Percentiles rank a stretch among this genome's conserved stretches.
Conservation (phyloP, 164 flowering plant genomes). For the grape (Vitis vinifera) region DNA sequence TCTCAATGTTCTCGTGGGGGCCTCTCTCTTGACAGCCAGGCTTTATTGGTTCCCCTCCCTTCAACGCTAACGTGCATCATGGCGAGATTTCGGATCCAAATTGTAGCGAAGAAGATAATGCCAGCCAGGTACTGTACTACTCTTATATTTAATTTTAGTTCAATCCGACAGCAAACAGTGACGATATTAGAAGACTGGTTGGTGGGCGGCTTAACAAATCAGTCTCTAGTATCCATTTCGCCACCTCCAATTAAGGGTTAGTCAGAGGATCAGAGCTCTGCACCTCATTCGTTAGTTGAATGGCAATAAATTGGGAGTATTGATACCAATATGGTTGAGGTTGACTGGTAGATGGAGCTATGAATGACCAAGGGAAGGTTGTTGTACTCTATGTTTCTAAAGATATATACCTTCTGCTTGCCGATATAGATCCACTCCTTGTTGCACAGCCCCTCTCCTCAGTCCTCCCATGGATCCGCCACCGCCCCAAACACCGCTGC, state of each 20-base stretch:
- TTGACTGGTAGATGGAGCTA: constrained; percentile 25
- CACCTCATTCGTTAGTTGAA: constrained; percentile 1
- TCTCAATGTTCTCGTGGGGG: no score
- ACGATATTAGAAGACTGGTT: no score
- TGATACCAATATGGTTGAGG: neutral
- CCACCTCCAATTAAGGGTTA: neutral
- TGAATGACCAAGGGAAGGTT: constrained; percentile 12
- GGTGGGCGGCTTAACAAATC: no score
- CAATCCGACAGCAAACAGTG: no score
- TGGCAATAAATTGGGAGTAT: neutral
- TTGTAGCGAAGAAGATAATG: no score
- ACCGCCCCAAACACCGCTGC: constrained; percentile 34
- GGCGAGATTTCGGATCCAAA: no score
- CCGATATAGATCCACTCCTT: neutral
- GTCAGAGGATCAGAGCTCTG: no score
- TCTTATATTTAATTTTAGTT: no score
- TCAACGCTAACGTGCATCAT: no score
- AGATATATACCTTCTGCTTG: neutral
- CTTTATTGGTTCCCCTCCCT: no score
- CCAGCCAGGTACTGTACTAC: no score
- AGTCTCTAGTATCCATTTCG: neutral
- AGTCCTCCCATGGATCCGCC: constrained; percentile 30
- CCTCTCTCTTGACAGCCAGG: no score
- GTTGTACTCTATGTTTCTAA: neutral
- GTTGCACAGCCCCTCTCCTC: neutral